Conservation (phyloP, 768 basidiomycete species). For the Lentinula detonsa region DNA sequence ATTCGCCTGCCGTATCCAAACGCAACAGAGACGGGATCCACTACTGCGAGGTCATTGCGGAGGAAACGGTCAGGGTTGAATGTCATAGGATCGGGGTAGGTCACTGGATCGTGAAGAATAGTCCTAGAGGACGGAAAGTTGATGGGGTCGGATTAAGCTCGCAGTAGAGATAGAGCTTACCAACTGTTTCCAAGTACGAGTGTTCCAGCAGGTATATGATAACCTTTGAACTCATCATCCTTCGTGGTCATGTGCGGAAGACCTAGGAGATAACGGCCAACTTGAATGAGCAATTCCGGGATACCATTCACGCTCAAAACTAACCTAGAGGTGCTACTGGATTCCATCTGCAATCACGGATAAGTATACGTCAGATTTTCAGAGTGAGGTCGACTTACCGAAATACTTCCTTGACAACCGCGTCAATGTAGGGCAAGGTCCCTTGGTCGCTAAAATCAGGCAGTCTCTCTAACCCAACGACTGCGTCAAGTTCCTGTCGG, state of each 20-base stretch:
- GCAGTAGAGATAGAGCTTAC: constrained; percentile 15
- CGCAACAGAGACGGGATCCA: constrained; percentile 28
- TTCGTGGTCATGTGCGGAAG: constrained; percentile 32
- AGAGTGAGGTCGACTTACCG: background rate
- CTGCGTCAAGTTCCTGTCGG: constrained; percentile 21
- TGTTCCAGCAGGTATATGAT: constrained; percentile 38
- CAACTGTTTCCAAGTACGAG: constrained; percentile 37
- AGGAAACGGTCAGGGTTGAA: constrained; percentile 49
- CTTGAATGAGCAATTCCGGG: background rate
- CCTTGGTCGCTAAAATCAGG: constrained; percentile 15
- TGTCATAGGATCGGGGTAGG: constrained; percentile 36
- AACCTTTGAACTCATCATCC: constrained; percentile 37
- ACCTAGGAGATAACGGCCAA: constrained; percentile 12
- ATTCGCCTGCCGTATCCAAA: constrained; percentile 40
- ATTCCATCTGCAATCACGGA: constrained; percentile 4
- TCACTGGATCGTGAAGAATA: constrained; percentile 41
- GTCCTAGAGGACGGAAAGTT: constrained; percentile 26
- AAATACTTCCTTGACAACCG: constrained; percentile 15
- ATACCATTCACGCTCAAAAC: constrained; percentile 7
- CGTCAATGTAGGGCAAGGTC: constrained; percentile 15
- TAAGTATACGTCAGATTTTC: background rate
- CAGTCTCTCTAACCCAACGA: constrained; percentile 20
- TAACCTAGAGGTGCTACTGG: constrained; percentile 19
- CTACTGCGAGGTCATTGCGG: constrained; percentile 10
- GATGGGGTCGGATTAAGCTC: background rate